Conservation (phyloP, 768 basidiomycete genomes). For the Trametes sanguinea region DNA sequence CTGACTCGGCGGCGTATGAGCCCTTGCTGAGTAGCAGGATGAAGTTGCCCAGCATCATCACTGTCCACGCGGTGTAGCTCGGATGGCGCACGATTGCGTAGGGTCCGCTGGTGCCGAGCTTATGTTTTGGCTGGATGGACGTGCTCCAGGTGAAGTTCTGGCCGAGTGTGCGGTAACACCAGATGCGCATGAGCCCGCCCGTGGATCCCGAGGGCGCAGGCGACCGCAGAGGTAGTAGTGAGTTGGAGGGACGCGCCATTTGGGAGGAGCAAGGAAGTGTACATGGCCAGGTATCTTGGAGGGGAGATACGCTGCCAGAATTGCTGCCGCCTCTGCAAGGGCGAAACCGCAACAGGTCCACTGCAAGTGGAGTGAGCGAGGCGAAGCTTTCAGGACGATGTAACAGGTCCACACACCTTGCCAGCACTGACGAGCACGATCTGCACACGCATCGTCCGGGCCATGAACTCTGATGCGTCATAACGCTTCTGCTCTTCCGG, state of each 20-base stretch:
- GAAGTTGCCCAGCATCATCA: conserved; percentile 1
- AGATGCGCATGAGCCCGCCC: conserved; percentile 1
- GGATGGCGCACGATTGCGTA: conserved; percentile 26
- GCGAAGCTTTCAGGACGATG: too few relatives aligned
- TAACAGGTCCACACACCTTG: background rate
- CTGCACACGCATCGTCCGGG: background rate
- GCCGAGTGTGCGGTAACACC: conserved; percentile 18
- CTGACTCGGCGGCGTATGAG: conserved; percentile 1
- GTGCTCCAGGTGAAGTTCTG: conserved; percentile 23
- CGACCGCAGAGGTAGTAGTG: background rate
- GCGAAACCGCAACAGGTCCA: background rate
- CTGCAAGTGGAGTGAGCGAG: background rate
- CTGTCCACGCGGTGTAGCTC: conserved; percentile 17
- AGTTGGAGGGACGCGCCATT: background rate
- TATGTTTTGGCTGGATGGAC: conserved; percentile 14
- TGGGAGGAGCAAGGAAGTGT: background rate
- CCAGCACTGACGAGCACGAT: background rate
- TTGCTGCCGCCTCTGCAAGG: background rate
- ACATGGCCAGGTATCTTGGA: background rate
- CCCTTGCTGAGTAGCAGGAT: background rate
- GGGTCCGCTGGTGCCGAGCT: conserved; percentile 19
- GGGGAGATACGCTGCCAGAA: background rate
- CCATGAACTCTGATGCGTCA: background rate
- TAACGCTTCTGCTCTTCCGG: background rate
- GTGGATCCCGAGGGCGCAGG: background rate